Conservation (phyloP, 257 asterid species). For the Coffea canephora region DNA sequence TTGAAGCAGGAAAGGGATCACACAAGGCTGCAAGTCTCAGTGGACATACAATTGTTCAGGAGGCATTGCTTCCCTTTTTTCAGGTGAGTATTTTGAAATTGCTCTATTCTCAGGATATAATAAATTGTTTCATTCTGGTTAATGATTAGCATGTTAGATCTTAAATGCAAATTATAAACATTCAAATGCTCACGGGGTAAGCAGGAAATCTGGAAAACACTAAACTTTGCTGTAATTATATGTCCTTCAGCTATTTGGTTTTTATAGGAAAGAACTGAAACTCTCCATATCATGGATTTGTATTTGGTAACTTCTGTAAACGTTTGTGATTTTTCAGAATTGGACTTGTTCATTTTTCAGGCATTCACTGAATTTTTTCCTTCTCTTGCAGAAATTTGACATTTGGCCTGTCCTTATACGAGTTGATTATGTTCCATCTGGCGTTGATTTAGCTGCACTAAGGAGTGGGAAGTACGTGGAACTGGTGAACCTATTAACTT, state of each 20-base stretch:
- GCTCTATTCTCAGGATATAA: background rate
- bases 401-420: conserved; percentile 75
- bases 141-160: background rate
- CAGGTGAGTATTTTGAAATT: conserved; percentile 55
- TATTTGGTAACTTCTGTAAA: background rate
- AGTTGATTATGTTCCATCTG: conserved; percentile 90
- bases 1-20: conserved; percentile 42
- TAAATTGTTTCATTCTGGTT: too few relatives aligned
- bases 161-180: background rate
- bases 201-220: background rate
- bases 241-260: background rate
- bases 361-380: conserved; percentile 12
- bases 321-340: conserved; percentile 9
- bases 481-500: conserved; percentile 89
- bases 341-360: conserved; percentile 9
- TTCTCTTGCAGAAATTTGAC: conserved; percentile 85
- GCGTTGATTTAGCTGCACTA: conserved; percentile 84
- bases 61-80: conserved; percentile 91
- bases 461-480: conserved; percentile 97
- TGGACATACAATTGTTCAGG: conserved; percentile 47
- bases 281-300: background rate
- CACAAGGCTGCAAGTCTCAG: conserved; percentile 39
- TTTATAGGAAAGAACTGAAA: background rate
- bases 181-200: background rate
- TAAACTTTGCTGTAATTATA: background rate